Percentiles rank a stretch among this genome's conserved stretches.
Evolutionary conservation across 768 basidiomycete genomes (phyloP).

Genomic region (Rhodotorula paludigena): DNA sequence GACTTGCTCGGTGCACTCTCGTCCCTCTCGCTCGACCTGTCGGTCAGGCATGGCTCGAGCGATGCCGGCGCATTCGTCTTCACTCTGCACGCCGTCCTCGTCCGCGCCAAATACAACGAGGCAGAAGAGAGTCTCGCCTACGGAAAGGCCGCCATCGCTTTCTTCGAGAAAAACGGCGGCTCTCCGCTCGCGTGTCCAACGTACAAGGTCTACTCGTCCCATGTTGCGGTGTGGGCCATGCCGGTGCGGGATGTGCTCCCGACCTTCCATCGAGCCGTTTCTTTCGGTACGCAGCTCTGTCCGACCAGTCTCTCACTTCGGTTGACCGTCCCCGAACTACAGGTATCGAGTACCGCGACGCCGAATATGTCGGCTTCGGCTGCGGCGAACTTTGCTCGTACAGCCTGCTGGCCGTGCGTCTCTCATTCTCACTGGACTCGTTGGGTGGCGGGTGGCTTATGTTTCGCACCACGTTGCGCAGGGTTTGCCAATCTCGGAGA

Average conservation of each 20-base stretch:
- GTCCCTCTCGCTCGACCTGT: constrained; percentile 16
- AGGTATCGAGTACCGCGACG: constrained; percentile 25
- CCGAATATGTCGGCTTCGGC: constrained; percentile 32
- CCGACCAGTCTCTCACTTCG: background rate
- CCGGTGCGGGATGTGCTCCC: constrained; percentile 10
- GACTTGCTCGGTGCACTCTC: constrained; percentile 33
- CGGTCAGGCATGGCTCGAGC: constrained; percentile 19
- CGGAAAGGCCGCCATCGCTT: constrained; percentile 25
- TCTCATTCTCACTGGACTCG: no score
- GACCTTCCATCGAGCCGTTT: constrained; percentile 14
- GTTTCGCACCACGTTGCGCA: no score
- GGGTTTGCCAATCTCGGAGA: no score
- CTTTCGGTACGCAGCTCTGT: constrained; percentile 12
- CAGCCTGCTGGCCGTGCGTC: constrained; percentile 9
- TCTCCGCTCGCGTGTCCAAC: constrained; percentile 30
- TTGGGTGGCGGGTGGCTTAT: no score
- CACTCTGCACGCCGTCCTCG: constrained; percentile 31
- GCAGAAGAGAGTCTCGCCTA: constrained; percentile 7
- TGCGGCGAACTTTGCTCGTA: constrained; percentile 22
- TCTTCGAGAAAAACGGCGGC: constrained; percentile 25
- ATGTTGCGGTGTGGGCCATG: constrained; percentile 24
- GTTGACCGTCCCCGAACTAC: background rate
- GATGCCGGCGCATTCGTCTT: constrained; percentile 31
- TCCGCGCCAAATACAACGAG: constrained; percentile 12
- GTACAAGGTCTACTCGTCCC: constrained; percentile 34